These are phyloP conservation scores for Geotrichum histeridarum DNA, from an alignment of 1,139 yeast species.

Conservation along the genomic window DNA sequence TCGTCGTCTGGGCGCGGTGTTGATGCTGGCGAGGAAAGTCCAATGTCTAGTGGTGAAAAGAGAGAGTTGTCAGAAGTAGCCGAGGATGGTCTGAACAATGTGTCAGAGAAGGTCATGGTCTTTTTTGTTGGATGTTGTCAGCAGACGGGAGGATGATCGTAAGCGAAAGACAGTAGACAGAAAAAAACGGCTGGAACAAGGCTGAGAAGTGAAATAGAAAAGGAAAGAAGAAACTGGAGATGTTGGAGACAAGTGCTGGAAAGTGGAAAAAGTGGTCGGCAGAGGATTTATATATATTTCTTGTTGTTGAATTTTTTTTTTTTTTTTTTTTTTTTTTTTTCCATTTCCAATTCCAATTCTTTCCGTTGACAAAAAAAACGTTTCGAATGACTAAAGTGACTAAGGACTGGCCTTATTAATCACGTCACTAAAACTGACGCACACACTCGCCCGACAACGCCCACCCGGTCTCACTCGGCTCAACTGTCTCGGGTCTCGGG, in stretches of 20 bases:
- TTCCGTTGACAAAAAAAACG: background rate
- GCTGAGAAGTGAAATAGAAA: background rate
- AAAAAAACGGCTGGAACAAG: background rate
- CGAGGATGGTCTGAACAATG: background rate
- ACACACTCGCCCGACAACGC: too few species aligned
- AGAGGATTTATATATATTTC: background rate
- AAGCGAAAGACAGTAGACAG: background rate
- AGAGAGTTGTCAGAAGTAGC: background rate
- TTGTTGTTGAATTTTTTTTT: background rate
- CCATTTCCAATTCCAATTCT: background rate
- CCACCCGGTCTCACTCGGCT: too few species aligned
- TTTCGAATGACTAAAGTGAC: too few species aligned
- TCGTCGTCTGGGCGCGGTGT: conserved; percentile 1
- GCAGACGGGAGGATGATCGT: background rate
- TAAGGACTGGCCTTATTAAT: too few species aligned
- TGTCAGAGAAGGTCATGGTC: background rate
- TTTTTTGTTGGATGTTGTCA: background rate
- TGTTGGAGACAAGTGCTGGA: background rate
- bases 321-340: background rate
- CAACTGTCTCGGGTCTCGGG: too few species aligned
- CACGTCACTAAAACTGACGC: too few species aligned
- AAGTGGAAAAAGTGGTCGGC: too few species aligned
- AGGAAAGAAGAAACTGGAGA: background rate
- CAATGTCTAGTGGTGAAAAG: background rate
- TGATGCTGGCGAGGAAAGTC: conserved; percentile 1